A percentile compares a stretch with the other conserved stretches of the same genome.
These are phyloP conservation scores for Sarcocystis neurona DNA, from an alignment of 169 alveolate genomes.

Conservation along the genomic window DNA sequence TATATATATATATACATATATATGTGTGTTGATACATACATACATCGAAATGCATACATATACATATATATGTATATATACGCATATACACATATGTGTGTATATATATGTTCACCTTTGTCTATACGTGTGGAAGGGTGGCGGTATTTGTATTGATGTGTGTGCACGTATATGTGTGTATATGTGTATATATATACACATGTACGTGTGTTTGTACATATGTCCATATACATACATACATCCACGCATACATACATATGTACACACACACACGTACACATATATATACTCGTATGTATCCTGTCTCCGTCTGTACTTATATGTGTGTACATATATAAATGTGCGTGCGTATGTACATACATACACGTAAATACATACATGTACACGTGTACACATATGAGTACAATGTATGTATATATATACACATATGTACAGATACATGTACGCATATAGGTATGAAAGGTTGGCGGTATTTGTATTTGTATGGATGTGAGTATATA, in stretches of 20 bases:
- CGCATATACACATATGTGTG: background rate
- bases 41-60: background rate
- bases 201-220: too few species aligned
- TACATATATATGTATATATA: background rate
- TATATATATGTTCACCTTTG: background rate
- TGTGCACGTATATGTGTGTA: background rate
- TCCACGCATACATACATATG: background rate
- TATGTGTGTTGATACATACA: background rate
- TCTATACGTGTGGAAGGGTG: background rate
- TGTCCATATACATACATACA: background rate
- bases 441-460: background rate
- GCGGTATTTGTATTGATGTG: background rate
- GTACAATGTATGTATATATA: background rate
- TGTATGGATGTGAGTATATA: background rate
- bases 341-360: background rate
- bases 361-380: background rate
- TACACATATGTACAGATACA: background rate
- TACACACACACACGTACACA: background rate
- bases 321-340: background rate
- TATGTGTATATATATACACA: background rate
- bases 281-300: too few species aligned
- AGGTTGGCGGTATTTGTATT: background rate
- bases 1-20: background rate
- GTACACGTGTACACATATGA: background rate
- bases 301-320: background rate